Evolutionary conservation across 2,329 filamentous ascomycete species (phyloP).

Genomic region (Penicillium sp.): DNA sequence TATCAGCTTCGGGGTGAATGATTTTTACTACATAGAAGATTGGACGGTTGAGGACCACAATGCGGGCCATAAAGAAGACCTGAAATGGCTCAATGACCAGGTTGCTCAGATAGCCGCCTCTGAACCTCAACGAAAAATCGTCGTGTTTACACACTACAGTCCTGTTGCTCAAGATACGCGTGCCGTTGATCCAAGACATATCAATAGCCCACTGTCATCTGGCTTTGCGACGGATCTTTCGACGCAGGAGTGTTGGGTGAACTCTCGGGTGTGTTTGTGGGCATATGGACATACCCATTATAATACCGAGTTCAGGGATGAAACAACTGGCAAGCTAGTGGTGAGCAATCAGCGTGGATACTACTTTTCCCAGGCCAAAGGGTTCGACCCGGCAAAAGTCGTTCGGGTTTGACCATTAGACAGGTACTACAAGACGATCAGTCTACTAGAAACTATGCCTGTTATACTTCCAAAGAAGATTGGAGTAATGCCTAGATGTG

Average conservation of each 20-base stretch:
- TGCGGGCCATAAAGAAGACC: slow-evolving; percentile 32
- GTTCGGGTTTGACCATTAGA: slow-evolving; percentile 11
- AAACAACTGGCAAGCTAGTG: slow-evolving; percentile 32
- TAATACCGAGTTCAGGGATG: slow-evolving; percentile 42
- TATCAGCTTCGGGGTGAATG: slow-evolving; percentile 49
- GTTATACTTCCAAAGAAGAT: too few relatives aligned
- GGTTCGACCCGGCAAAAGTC: slow-evolving; percentile 35
- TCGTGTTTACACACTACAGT: slow-evolving; percentile 43
- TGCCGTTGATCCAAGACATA: slow-evolving; percentile 33
- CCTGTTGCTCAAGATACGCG: slow-evolving; percentile 27
- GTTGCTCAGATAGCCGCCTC: slow-evolving; percentile 27
- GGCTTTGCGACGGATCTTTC: slow-evolving; percentile 47
- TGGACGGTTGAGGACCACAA: slow-evolving; percentile 37
- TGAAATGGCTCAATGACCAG: slow-evolving; percentile 42
- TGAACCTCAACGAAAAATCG: slow-evolving; percentile 36
- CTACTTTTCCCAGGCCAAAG: slow-evolving; percentile 39
- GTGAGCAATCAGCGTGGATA: slow-evolving; percentile 45
- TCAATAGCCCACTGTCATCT: slow-evolving; percentile 31
- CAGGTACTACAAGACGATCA: too few relatives aligned
- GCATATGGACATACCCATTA: slow-evolving; percentile 53
- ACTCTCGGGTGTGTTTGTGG: slow-evolving; percentile 42
- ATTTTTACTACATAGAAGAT: slow-evolving; percentile 51
- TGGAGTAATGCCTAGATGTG: too few relatives aligned
- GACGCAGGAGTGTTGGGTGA: slow-evolving; percentile 40
- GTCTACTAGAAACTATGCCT: too few relatives aligned